Base-by-base conservation (phyloP, 1,284 basidiomycete genomes). In the Sanghuangporus baumii region DNA sequence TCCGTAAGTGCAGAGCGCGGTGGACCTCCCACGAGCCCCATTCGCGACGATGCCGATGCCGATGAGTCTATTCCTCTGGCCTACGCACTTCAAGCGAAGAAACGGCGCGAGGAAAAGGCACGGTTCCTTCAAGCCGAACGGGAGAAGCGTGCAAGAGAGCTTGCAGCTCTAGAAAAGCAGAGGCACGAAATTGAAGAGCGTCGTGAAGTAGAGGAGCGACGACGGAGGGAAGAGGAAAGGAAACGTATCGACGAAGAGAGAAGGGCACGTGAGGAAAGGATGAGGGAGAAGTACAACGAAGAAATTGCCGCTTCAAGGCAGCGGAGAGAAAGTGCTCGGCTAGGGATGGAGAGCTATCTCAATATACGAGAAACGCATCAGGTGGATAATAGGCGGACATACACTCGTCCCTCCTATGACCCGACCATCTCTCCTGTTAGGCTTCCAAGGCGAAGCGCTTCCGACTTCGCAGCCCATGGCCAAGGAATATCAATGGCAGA, bases 91-190 rank as follows among this genome's bases (percentile, higher is more conserved):
- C 84, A 87, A 56, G 79, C 81, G 70, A 85, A 83, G 75, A 85
- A 87, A 75, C 83, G 83, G 67, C 83, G 84, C 56, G 87, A 88
- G 71, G 83, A 88, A 73, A 89, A 89, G 74, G 84, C 82, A 52
- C 79, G 74, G 38, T 90, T 91, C 68, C 75, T 91, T 67, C 80
- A 78, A 58, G 79, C 80, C 69, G 82, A 90, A 69, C 79, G 80
- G 62, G 78, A 82, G 62, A 78, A 77, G 55, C 79, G 86, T 18
- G 74, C 75, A 55, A 73, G 74, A 54, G 76, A 77, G 66, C 73
- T 74, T 47, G 70, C 74, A 65, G 68, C 72, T 60, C 66, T 75
- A 65, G 75, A 75, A 60, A 77, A 78, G 65, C 74, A 75, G 50
- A 68, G 69, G 57, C 73, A 67, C 61, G 82, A 85, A 63, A 79